Conservation (phyloP, 2,329 filamentous ascomycete genomes). For the Blumeria hordei region DNA sequence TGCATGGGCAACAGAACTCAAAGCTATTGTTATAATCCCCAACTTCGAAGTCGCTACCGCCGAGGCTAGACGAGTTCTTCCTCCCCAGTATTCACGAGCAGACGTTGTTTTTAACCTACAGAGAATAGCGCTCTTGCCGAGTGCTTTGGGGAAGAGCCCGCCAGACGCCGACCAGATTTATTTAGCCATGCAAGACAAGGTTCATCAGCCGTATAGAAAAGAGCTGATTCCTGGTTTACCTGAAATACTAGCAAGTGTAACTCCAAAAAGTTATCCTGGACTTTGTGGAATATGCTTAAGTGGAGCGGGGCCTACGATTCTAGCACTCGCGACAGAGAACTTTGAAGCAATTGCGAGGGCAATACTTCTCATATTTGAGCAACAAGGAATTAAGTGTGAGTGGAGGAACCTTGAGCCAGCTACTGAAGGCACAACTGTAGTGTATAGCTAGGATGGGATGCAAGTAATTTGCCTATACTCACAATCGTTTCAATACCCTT, state of each 20-base stretch:
- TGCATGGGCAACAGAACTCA: slow-evolving; percentile 81
- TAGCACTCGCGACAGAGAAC: slow-evolving; percentile 74
- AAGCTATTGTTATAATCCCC: slow-evolving; percentile 88
- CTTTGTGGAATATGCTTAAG: slow-evolving; percentile 86
- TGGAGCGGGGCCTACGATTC: slow-evolving; percentile 81
- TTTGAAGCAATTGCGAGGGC: slow-evolving; percentile 67
- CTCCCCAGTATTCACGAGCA: slow-evolving; percentile 49
- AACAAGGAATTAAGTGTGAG: slow-evolving; percentile 50
- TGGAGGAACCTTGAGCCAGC: slow-evolving; percentile 82
- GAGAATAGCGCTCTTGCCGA: slow-evolving; percentile 71
- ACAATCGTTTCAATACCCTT: too few species aligned
- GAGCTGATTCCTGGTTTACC: slow-evolving; percentile 75
- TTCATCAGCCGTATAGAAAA: slow-evolving; percentile 91
- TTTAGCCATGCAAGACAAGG: slow-evolving; percentile 93
- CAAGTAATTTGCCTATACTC: too few species aligned
- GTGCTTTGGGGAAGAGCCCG: slow-evolving; percentile 69
- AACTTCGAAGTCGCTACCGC: slow-evolving; percentile 92
- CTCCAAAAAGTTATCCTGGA: slow-evolving; percentile 62
- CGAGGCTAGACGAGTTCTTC: slow-evolving; percentile 66
- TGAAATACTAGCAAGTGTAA: slow-evolving; percentile 77
- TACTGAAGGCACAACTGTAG: slow-evolving; percentile 27
- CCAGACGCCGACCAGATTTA: slow-evolving; percentile 87
- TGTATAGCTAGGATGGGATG: slow-evolving; percentile 8
- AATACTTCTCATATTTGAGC: slow-evolving; percentile 51
- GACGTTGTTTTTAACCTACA: slow-evolving; percentile 90